phyloP scores from a whole-genome alignment of 2,329 filamentous ascomycete species.

The Xylaria sp. region DNA sequence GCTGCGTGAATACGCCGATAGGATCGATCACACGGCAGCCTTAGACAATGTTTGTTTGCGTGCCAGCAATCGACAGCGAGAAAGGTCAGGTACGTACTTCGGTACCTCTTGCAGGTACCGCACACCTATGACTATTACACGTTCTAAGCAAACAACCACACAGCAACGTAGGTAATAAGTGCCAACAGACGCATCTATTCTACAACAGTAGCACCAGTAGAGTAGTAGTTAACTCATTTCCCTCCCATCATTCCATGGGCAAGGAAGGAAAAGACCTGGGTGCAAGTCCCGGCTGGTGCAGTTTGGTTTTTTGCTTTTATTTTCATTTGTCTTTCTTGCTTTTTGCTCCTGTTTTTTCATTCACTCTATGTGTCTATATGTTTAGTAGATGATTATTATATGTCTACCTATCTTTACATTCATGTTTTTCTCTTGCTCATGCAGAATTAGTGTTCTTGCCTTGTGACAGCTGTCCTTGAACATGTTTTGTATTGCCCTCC shows the following conservation, averaged over 20 bases:
- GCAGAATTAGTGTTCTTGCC: not conserved
- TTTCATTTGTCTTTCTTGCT: not conserved
- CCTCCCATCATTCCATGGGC: conserved; percentile 36
- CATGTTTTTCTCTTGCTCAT: not conserved
- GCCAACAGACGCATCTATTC: not conserved
- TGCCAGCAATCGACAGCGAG: not conserved
- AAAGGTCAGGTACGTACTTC: not conserved
- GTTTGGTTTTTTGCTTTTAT: conserved; percentile 23
- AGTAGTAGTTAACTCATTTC: conserved; percentile 50
- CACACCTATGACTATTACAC: not conserved
- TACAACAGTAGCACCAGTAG: conserved; percentile 32
- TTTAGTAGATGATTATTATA: not conserved
- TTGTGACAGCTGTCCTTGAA: not conserved
- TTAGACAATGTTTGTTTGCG: not conserved
- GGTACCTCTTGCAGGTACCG: not conserved
- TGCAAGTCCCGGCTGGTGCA: conserved; percentile 50
- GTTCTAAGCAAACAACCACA: not conserved
- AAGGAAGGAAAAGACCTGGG: conserved; percentile 47
- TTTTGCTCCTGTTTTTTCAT: not conserved
- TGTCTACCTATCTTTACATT: not conserved
- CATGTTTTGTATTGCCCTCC: not conserved
- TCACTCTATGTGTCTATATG: not conserved
- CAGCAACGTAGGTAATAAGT: conserved; percentile 17
- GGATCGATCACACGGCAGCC: not conserved
- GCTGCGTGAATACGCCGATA: too few relatives aligned